Conservation (phyloP, 768 basidiomycete genomes). For the Lyophyllum atratum region DNA sequence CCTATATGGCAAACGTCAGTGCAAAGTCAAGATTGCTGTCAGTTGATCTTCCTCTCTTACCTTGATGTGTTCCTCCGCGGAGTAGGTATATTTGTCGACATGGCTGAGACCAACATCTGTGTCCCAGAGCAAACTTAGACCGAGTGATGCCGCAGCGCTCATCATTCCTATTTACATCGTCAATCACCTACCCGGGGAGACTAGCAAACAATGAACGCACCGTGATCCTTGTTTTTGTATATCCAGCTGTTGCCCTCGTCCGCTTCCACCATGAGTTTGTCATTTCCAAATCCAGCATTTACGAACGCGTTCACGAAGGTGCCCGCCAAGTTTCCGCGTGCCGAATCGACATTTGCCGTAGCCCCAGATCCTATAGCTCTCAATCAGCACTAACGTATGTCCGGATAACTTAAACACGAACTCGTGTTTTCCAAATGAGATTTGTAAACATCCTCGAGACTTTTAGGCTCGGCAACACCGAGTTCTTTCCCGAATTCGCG, state of each 20-base stretch:
- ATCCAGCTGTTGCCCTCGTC: constrained; percentile 98
- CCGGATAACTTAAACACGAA: constrained; percentile 29
- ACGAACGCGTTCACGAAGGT: constrained; percentile 99
- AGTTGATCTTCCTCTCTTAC: constrained; percentile 28
- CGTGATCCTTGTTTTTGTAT: constrained; percentile 99
- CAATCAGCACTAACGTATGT: neutral
- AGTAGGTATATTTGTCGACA: constrained; percentile 97
- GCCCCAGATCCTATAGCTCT: constrained; percentile 54
- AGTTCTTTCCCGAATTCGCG: constrained; percentile 92
- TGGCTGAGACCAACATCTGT: constrained; percentile 92
- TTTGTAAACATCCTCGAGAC: constrained; percentile 97
- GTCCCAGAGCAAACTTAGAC: constrained; percentile 93
- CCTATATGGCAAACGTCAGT: constrained; percentile 37
- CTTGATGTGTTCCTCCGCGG: constrained; percentile 95
- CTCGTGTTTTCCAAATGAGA: constrained; percentile 90
- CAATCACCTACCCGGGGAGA: neutral
- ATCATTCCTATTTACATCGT: constrained; percentile 71
- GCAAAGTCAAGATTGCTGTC: neutral
- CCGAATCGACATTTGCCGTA: constrained; percentile 85
- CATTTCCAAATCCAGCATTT: constrained; percentile 98
- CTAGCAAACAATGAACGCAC: constrained; percentile 37
- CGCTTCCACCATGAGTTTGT: constrained; percentile 96
- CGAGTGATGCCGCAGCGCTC: constrained; percentile 93
- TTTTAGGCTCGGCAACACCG: constrained; percentile 86
- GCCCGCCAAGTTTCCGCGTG: constrained; percentile 90